A percentile compares a stretch with the other conserved stretches of the same genome.
These are phyloP conservation scores for Fomitopsis palustris DNA, from an alignment of 1,284 basidiomycete species.

Conservation along the genomic window DNA sequence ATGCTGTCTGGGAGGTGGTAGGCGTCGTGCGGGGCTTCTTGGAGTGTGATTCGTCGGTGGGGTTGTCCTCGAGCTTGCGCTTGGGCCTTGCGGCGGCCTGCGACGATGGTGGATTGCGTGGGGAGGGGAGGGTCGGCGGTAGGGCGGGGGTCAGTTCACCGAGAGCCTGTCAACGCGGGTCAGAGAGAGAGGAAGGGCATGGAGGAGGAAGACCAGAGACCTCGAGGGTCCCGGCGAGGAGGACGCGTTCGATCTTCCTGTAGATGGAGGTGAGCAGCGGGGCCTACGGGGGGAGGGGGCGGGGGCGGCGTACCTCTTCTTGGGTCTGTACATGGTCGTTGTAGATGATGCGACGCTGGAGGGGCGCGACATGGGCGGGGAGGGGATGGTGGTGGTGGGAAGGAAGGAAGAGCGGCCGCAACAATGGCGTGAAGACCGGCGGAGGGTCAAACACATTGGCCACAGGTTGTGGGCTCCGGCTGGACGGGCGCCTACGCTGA, in stretches of 20 bases:
- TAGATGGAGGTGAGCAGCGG: constrained; percentile 18
- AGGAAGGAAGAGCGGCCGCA: constrained; percentile 32
- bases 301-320: constrained; percentile 34
- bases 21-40: constrained; percentile 56
- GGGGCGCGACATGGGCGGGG: constrained; percentile 24
- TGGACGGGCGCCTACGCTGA: constrained; percentile 14
- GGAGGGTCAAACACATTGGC: constrained; percentile 24
- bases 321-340: constrained; percentile 24
- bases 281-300: constrained; percentile 21
- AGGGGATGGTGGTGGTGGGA: constrained; percentile 34
- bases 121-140: constrained; percentile 61
- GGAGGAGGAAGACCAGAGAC: constrained; percentile 20
- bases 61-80: constrained; percentile 49
- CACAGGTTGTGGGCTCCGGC: constrained; percentile 14
- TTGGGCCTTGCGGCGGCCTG: constrained; percentile 57
- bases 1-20: constrained; percentile 43
- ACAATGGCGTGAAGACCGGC: constrained; percentile 31
- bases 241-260: constrained; percentile 58
- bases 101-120: constrained; percentile 58
- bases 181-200: constrained; percentile 6
- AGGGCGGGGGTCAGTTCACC: constrained; percentile 50
- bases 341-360: constrained; percentile 24
- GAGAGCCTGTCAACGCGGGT: constrained; percentile 44
- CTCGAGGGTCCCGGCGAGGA: constrained; percentile 59
- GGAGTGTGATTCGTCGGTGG: constrained; percentile 32